Conservation (phyloP, 495 filamentous ascomycete species). For the Trichoderma asperelloides region DNA sequence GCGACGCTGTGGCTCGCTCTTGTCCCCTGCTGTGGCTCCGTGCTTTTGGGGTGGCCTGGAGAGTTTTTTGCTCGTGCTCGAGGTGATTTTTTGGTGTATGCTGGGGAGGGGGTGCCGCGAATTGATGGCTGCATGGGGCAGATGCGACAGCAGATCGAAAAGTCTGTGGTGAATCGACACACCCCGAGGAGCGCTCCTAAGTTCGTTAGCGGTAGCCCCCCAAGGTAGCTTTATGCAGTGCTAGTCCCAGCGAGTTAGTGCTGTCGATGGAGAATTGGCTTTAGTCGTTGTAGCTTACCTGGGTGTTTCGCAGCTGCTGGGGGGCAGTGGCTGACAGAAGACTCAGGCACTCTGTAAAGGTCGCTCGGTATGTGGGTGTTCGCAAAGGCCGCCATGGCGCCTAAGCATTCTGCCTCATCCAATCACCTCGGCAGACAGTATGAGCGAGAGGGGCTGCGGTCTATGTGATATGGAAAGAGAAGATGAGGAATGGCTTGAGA, state of each 20-base stretch:
- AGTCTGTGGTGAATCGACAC: slow-evolving; percentile 6
- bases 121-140: slow-evolving; percentile 6
- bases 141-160: slow-evolving; percentile 8
- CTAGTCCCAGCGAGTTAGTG: not conserved
- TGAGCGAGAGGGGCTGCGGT: too few relatives aligned
- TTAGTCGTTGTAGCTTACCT: not conserved
- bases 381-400: not conserved
- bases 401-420: not conserved
- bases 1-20: slow-evolving; percentile 7
- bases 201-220: not conserved
- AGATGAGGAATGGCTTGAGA: not conserved
- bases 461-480: not conserved
- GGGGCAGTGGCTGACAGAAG: not conserved
- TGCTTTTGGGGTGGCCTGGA: slow-evolving; percentile 1
- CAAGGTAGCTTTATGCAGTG: not conserved
- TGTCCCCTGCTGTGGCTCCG: slow-evolving; percentile 8
- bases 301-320: not conserved
- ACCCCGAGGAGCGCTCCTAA: not conserved
- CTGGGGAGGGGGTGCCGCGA: slow-evolving; percentile 1
- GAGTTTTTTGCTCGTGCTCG: not conserved
- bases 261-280: not conserved
- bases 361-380: not conserved
- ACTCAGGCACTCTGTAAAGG: not conserved
- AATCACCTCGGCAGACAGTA: not conserved
- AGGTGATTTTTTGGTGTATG: not conserved